phyloP scores from a whole-genome alignment of 2,329 filamentous ascomycete species.

The Aspergillaceae sp. region DNA sequence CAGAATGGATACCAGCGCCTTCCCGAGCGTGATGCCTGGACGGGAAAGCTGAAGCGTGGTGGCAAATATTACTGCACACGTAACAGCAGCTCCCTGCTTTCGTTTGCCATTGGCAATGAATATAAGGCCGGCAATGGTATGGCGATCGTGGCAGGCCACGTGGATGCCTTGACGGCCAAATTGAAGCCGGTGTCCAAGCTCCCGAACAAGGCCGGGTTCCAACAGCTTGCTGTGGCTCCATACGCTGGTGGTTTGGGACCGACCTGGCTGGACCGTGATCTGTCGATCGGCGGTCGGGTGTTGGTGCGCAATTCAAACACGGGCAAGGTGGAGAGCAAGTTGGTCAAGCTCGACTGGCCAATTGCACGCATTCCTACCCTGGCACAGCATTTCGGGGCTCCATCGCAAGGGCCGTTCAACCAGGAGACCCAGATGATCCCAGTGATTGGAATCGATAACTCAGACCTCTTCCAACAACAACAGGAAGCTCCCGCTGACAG shows the following conservation, averaged over 20 bases:
- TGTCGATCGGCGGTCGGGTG: conserved; percentile 82
- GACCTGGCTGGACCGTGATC: conserved; percentile 96
- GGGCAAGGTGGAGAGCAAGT: conserved; percentile 67
- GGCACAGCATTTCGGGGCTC: conserved; percentile 85
- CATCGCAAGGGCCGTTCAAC: conserved; percentile 60
- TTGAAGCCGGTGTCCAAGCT: conserved; percentile 86
- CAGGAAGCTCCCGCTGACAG: conserved; percentile 29
- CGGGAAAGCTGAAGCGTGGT: conserved; percentile 59
- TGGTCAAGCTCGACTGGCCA: conserved; percentile 90
- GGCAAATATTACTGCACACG: conserved; percentile 85
- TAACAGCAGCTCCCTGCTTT: conserved; percentile 77
- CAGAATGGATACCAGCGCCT: conserved; percentile 66
- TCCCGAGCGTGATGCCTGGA: conserved; percentile 71
- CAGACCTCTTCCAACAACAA: conserved; percentile 41
- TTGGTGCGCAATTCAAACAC: conserved; percentile 64
- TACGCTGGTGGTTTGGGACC: conserved; percentile 80
- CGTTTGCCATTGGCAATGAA: conserved; percentile 70
- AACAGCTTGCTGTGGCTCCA: conserved; percentile 83
- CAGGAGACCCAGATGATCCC: conserved; percentile 89
- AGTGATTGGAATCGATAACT: conserved; percentile 79
- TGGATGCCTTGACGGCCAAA: conserved; percentile 83
- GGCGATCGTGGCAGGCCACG: conserved; percentile 81
- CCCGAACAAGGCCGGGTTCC: conserved; percentile 73
- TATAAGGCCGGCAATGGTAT: conserved; percentile 81
- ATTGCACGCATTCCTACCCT: conserved; percentile 88